These are phyloP conservation scores for Porphyrellus sp. DNA, from an alignment of 1,284 basidiomycete genomes.

Conservation along the genomic window DNA sequence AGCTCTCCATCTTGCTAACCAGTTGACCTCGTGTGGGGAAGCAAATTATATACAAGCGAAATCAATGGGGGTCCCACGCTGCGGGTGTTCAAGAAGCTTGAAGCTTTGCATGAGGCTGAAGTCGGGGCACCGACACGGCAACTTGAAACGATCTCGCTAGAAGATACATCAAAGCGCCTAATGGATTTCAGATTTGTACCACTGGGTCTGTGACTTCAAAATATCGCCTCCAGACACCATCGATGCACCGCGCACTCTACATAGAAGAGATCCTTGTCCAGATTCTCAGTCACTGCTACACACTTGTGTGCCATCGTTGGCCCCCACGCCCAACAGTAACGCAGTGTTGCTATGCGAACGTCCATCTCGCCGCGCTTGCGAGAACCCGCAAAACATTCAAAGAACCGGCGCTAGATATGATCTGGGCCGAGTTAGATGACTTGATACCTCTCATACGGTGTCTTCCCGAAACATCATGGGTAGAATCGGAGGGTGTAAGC, in stretches of 20 bases:
- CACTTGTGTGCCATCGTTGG: too few relatives aligned
- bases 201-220: too few relatives aligned
- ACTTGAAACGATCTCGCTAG: too few relatives aligned
- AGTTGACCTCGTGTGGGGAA: background rate
- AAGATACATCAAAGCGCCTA: too few relatives aligned
- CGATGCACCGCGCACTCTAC: slow-evolving; percentile 12
- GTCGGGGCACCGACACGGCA: too few relatives aligned
- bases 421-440: slow-evolving; percentile 11
- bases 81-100: too few relatives aligned
- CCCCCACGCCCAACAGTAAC: too few relatives aligned
- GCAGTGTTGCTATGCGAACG: background rate
- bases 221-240: too few relatives aligned
- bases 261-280: slow-evolving; percentile 15
- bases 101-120: too few relatives aligned
- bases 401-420: slow-evolving; percentile 10
- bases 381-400: slow-evolving; percentile 19
- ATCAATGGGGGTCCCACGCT: too few relatives aligned
- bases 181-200: too few relatives aligned
- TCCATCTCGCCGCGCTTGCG: slow-evolving; percentile 5
- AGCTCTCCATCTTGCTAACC: background rate
- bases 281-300: slow-evolving; percentile 6
- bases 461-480: slow-evolving; percentile 1
- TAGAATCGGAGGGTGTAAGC: slow-evolving; percentile 2
- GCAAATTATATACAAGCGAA: background rate
- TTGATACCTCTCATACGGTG: slow-evolving; percentile 16